Base-by-base conservation (phyloP, 2,329 filamentous ascomycete species). In the Dendryphion nanum region DNA sequence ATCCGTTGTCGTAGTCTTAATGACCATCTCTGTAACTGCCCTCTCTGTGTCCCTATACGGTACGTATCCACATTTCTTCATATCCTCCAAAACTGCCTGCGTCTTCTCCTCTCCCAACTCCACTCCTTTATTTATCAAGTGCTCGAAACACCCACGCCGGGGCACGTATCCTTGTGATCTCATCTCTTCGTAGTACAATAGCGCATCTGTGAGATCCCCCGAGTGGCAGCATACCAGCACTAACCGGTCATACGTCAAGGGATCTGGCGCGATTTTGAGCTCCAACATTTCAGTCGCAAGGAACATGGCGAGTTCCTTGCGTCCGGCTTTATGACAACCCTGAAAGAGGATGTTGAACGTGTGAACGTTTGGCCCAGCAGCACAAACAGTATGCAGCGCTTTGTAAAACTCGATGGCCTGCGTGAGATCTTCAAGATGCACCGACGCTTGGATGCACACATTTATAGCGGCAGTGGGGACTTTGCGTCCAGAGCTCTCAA, bases 341-440 rank as follows among this genome's bases (percentile, higher is more conserved):
- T 66, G 65, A 38, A 83, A 69, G 6, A 86, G 67, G 4, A 73
- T 58, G 48, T 85, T 85, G 67, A 82, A 85, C 0, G 81, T 81
- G n/a, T 70, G 63, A 12, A 71, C 74, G 37, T 64, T 59, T 5
- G 69, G 68, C 3, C 73, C 73, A 2, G 63, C 53, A 2, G 63
- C 52, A 29, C 70, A 75, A 18, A 81, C 57, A 1, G 63, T 69
- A 46, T 81, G 77, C 7, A 85, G 66, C 16, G 75, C 68, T 57
- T 82, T 82, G 67, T 85, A 86, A 12, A 81, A 64, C 3, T 75
- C 70, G 13, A 85, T 59, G 2, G 79, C 81, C 33, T 73, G 60
- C 3, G 72, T 66, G 4, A 81, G 62, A 12, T 68, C 59, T 10
- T 43, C 50, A 37, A 64, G 66, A 35, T 69, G 55, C 28, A 76